Evolutionary conservation across 768 basidiomycete genomes (phyloP).

Genomic region (Psilocybe azurescens): DNA sequence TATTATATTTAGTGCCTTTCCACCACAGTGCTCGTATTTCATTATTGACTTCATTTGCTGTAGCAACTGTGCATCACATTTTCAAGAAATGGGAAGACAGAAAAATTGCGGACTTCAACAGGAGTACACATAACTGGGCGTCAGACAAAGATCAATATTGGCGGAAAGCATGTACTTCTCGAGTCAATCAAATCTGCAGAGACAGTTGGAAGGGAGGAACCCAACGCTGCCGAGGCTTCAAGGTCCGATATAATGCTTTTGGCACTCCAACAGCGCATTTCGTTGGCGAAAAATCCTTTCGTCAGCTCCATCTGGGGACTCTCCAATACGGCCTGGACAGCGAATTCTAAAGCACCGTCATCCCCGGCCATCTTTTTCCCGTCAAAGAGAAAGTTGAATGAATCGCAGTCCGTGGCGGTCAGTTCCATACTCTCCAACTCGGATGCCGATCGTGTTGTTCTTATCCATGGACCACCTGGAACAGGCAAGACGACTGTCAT

Average conservation of each 20-base stretch:
- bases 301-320: slow-evolving; percentile 41
- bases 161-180: slow-evolving; percentile 5
- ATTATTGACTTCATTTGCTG: background rate
- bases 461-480: slow-evolving; percentile 62
- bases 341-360: slow-evolving; percentile 17
- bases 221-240: slow-evolving; percentile 50
- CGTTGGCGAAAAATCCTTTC: slow-evolving; percentile 38
- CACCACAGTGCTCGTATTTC: background rate
- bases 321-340: slow-evolving; percentile 3
- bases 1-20: background rate
- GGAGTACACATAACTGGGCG: slow-evolving; percentile 36
- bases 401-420: slow-evolving; percentile 42
- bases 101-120: background rate
- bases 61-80: background rate
- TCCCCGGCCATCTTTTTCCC: slow-evolving; percentile 8
- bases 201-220: slow-evolving; percentile 49
- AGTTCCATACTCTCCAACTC: slow-evolving; percentile 37
- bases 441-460: slow-evolving; percentile 29
- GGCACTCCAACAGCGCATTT: slow-evolving; percentile 29
- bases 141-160: slow-evolving; percentile 33
- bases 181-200: slow-evolving; percentile 18
- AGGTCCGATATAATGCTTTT: slow-evolving; percentile 31
- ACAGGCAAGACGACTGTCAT: slow-evolving; percentile 73
- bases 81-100: background rate
- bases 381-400: slow-evolving; percentile 29